These are phyloP conservation scores for Leccinum pallidistipes DNA, from an alignment of 1,284 basidiomycete species.

Conservation along the genomic window DNA sequence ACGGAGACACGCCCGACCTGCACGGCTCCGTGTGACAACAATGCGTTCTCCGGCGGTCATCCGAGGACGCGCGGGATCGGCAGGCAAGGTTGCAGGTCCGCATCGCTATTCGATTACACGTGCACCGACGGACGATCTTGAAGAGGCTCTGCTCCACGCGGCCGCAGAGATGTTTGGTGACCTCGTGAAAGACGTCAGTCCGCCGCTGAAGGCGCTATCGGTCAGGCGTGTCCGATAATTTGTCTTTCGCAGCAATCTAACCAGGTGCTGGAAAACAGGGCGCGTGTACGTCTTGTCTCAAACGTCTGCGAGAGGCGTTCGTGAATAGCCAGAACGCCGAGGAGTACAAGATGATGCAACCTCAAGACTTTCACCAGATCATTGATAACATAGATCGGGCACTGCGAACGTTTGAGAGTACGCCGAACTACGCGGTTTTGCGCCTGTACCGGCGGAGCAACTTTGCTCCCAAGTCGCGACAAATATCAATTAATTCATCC, in stretches of 20 bases:
- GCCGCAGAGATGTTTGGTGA: slow-evolving; percentile 81
- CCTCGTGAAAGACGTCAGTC: slow-evolving; percentile 80
- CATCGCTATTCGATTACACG: slow-evolving; percentile 13
- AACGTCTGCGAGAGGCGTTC: slow-evolving; percentile 65
- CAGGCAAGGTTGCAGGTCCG: slow-evolving; percentile 7
- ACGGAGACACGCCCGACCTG: slow-evolving; percentile 54
- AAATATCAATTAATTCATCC: slow-evolving; percentile 34
- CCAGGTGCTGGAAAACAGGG: slow-evolving; percentile 39
- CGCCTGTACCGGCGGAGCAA: slow-evolving; percentile 68
- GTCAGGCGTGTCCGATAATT: slow-evolving; percentile 44
- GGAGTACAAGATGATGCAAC: slow-evolving; percentile 38
- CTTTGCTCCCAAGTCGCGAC: slow-evolving; percentile 35
- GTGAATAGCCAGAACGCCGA: slow-evolving; percentile 35
- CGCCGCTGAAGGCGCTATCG: slow-evolving; percentile 74
- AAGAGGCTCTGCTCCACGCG: slow-evolving; percentile 59
- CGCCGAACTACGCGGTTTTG: slow-evolving; percentile 80
- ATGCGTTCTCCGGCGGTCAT: slow-evolving; percentile 32
- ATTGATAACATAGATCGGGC: slow-evolving; percentile 68
- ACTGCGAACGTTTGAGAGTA: slow-evolving; percentile 74
- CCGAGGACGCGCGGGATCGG: slow-evolving; percentile 22
- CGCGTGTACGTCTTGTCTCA: slow-evolving; percentile 59
- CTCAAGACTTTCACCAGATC: slow-evolving; percentile 62
- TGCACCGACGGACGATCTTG: slow-evolving; percentile 43
- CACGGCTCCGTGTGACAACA: slow-evolving; percentile 33
- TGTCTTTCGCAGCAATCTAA: slow-evolving; percentile 6